Base-by-base conservation (phyloP, 805 yeast genomes). In the Candida maesae region DNA sequence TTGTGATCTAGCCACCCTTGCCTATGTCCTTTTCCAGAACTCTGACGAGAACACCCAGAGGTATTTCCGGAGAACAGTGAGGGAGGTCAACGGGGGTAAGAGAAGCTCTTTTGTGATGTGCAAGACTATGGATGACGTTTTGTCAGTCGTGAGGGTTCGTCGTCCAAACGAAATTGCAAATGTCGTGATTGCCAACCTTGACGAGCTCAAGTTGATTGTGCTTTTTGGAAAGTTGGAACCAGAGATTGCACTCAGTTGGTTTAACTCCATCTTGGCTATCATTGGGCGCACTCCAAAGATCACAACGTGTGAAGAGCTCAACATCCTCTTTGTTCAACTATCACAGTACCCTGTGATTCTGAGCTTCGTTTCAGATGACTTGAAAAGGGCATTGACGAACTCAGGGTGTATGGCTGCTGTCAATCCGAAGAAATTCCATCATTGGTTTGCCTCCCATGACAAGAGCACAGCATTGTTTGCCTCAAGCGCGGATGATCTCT, bases 11-110 rank as follows among this genome's bases (percentile, higher is more conserved):
- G 15, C 24, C 5, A 2, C 11, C 17, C 27, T 38, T 6, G 18
- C 33, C 16, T 21, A 19, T 5, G 19, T 21, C 16, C 27, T 38
- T n/a, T 19, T 38, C 14, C 14, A 19, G 18, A 3, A n/a, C 19
- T 33, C 41, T 15, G 41, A 38, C 24, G 36, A 38, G 6, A 24
- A 32, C 21, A 25, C 41, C 7, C 41, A 33, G 33, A 38, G n/a
- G 14, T 38, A 19, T 14, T 21, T 25, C 23, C 18, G 17, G 12
- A 38, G 24, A 12, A 27, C 32, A 4, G 28, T 38, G 23, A 26
- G n/a, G 16, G 10, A 19, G 9, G 36, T 33, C n/a, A 10, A 15
- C 12, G 24, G 12, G 5, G 26, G 10, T 5, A 15, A 2, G 6
- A 6, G n/a, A 21, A 25, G 40, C 15, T 20, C 33, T 2, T 26